Evolutionary conservation across 768 basidiomycete genomes (phyloP).

Genomic region (Galerina sulciceps): DNA sequence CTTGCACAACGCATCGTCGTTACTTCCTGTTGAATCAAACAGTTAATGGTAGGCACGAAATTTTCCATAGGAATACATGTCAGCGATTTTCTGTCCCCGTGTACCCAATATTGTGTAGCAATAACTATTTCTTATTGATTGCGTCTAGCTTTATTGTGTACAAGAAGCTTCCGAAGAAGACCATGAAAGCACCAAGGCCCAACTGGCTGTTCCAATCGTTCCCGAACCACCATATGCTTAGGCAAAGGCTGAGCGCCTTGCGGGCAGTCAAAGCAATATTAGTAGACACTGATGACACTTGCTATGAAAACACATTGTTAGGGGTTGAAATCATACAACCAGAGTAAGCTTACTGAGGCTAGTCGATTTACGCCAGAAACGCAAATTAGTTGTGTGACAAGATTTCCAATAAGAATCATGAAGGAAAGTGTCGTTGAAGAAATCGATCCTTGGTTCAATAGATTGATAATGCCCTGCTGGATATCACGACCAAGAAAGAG

Average conservation of each 20-base stretch:
- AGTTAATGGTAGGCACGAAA: too few species aligned
- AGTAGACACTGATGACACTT: constrained; percentile 80
- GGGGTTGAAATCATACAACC: background rate
- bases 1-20: too few species aligned
- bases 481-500: constrained; percentile 61
- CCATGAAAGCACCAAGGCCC: constrained; percentile 71
- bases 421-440: constrained; percentile 47
- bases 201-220: constrained; percentile 71
- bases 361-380: constrained; percentile 82
- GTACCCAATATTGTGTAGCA: background rate
- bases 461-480: constrained; percentile 55
- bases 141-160: constrained; percentile 45
- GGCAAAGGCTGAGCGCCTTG: constrained; percentile 79
- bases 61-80: too few species aligned
- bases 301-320: constrained; percentile 36
- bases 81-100: background rate
- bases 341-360: constrained; percentile 61
- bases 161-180: constrained; percentile 68
- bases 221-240: constrained; percentile 87
- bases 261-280: constrained; percentile 80
- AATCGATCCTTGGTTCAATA: constrained; percentile 39
- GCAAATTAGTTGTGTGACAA: constrained; percentile 78
- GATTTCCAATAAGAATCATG: constrained; percentile 62
- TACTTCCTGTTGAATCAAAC: too few species aligned
- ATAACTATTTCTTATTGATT: constrained; percentile 24